Evolutionary conservation across 192 early-diverging fungal genomes (phyloP).

Genomic region (Podila epicladia): DNA sequence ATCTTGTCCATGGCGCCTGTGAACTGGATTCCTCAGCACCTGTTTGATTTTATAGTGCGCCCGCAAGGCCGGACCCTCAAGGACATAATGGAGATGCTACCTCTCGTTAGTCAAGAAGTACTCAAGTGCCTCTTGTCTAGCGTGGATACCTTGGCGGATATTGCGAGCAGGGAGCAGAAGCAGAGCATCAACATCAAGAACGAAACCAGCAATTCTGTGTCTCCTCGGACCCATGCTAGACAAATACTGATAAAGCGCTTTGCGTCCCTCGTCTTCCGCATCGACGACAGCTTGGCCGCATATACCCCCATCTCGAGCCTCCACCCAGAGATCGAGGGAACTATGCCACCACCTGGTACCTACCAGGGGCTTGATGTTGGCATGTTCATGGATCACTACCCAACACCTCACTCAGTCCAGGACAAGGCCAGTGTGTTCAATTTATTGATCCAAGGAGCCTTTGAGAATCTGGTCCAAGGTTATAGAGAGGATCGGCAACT

Average conservation of each 20-base stretch:
- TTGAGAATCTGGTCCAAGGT: neutral
- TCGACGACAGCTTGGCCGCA: neutral
- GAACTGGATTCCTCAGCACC: neutral
- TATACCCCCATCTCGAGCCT: neutral
- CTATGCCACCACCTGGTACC: neutral
- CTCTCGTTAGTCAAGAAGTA: neutral
- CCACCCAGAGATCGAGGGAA: neutral
- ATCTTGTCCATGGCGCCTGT: neutral
- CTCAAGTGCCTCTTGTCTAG: neutral
- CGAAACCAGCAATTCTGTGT: neutral
- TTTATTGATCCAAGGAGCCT: neutral
- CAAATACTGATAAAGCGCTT: neutral
- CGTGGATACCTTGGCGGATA: neutral
- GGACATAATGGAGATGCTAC: neutral
- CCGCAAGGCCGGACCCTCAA: neutral
- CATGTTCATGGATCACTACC: slow-evolving; percentile 1
- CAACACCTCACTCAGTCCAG: neutral
- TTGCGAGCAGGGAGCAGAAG: neutral
- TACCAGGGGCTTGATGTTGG: neutral
- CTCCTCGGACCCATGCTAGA: neutral
- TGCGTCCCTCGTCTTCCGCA: neutral
- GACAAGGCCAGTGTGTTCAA: neutral
- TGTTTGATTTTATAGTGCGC: neutral
- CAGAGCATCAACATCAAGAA: neutral
- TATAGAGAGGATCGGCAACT: neutral